Evolutionary conservation across 441 rosid genomes (phyloP), one percentile per base, ranked within the genome.

Genomic region (Cnidoscolus chayamansa): DNA sequence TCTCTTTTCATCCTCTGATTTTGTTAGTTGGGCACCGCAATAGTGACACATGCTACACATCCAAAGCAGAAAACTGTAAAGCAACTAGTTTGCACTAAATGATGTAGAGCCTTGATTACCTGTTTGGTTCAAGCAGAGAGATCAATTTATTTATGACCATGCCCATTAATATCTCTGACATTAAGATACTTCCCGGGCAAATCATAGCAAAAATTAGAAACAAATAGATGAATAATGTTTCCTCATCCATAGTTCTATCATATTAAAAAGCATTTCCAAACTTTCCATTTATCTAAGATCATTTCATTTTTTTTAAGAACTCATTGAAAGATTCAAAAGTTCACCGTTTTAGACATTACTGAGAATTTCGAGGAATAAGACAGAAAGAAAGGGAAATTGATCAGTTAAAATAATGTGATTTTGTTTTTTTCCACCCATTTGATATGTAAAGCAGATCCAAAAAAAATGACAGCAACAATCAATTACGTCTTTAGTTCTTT

Each of bases 31-130:
- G 10, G 76, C 77, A 65, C 86, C 90, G 76, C 87, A 84, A 62
- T 77, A 67, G 71, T 84, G 87, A 75, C 91, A 87, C 84, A 81
- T 77, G 73, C 87, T 78, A 83, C 83, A 78, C 81, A 84, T 83
- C 67, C 67, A 63, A 74, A 66, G 48, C 75, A 58, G 62, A 71
- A 73, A 67, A 49, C 25, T 48, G 59, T 64, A 54, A 68, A 71
- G 55, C 48, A 66, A 56, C 74, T 43, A 63, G 68, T 35, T 54
- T 68, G 57, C 63, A 68, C 57, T 15, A 54, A 61, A 62, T 16
- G 32, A 67, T 20, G 68, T 45, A 57, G 43, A 72, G 63, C 60
- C 71, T 57, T 13, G 67, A 35, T 74, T 75, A 53, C 78, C 84
- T 84, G 65, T 56, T 69, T 4, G 40, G 68, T 72, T 68, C 65